Base-by-base conservation (phyloP, 805 yeast species). In the Monosporozyma servazzii region DNA sequence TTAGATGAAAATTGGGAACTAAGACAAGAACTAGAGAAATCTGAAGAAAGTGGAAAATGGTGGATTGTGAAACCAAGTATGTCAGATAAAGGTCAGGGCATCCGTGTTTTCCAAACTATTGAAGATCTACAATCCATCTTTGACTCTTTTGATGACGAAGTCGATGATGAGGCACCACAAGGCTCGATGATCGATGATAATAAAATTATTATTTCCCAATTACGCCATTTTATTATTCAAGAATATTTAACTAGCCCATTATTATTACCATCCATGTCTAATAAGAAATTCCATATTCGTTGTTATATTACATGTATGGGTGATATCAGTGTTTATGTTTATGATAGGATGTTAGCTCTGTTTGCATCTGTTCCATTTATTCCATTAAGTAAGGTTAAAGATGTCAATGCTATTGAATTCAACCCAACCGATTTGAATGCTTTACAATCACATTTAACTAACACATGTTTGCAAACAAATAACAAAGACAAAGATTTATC, bases 61-160 rank as follows among this genome's bases (percentile, higher is more conserved):
- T 91, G 95, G 90, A 93, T 93, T 39, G 74, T 93, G 64, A 93
- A 93, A 64, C 99, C 99, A 15, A 82, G 96, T 56, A 89, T 93
- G 96, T 86, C 95, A 61, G 99, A 93, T 64, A 84, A 91, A 64
- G 99, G 96, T 10, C 96, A 93, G 65, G 99, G 99, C 0, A 91
- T 93, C 48, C 72, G 96, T 40, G 68, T 93, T 0, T 93, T 93
- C 71, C 75, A 75, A 50, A 82, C 89, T 0, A 74, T 88, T 36
- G 87, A 82, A 8, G 93, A 89, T 60, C 71, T 93, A 48, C 96
- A 90, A 66, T 76, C 68, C 3, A 82, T 91, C 3, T 91, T 93
- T 66, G 86, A 93, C 59, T 80, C 84, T 2, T 89, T 88, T 66
- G 96, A 82, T 56, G 84, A 74, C n/a, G 78, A 71, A 2, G 78